Conservation (phyloP, 345 rosid genomes). For the Fremontodendron californicum region DNA sequence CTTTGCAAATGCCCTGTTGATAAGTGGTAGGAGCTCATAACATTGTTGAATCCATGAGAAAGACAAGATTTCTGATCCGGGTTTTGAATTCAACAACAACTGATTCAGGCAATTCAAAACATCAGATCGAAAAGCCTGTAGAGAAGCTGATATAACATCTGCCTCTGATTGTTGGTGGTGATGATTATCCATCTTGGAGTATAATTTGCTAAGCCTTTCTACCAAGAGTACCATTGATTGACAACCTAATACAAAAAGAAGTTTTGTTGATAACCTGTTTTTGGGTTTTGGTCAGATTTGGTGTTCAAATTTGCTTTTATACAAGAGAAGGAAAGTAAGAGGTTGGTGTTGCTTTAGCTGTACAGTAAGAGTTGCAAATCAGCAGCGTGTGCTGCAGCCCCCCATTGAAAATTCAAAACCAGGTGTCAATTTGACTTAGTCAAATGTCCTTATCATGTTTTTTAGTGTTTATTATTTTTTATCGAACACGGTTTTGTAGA, state of each 20-base stretch:
- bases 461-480: neutral
- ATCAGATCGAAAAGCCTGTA: constrained; percentile 31
- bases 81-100: constrained; percentile 19
- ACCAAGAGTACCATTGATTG: constrained; percentile 36
- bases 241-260: neutral
- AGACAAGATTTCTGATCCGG: constrained; percentile 31
- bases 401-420: constrained; percentile 6
- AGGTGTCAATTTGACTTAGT: neutral
- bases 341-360: neutral
- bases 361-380: neutral
- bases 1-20: constrained; percentile 52
- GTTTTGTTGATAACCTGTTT: neutral
- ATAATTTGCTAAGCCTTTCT: constrained; percentile 34
- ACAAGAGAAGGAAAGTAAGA: neutral
- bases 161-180: constrained; percentile 9
- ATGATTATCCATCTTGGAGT: constrained; percentile 41
- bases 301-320: constrained; percentile 9
- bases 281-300: neutral
- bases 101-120: constrained; percentile 24
- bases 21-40: constrained; percentile 32
- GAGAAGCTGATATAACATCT: constrained; percentile 31
- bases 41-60: constrained; percentile 42
- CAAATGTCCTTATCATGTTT: constrained; percentile 21
- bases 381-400: neutral
- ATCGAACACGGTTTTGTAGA: constrained; percentile 15